These are phyloP conservation scores for Quercus aquifolioides DNA, from an alignment of 306 rosid species.

Conservation along the genomic window DNA sequence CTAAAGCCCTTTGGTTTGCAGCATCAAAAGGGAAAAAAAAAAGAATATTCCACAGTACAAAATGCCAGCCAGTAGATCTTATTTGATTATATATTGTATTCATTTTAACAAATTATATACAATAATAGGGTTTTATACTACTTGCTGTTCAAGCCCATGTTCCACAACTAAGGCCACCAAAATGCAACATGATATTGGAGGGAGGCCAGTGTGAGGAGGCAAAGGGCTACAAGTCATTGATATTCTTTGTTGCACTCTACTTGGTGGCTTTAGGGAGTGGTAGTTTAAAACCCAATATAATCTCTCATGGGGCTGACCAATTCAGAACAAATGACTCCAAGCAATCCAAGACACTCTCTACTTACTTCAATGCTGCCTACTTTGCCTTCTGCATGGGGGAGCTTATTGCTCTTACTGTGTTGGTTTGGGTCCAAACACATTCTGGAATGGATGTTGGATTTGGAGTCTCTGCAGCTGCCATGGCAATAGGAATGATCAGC, in stretches of 20 bases:
- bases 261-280: constrained; percentile 72
- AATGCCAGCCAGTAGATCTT: too few relatives aligned
- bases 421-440: constrained; percentile 65
- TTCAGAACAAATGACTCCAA: constrained; percentile 35
- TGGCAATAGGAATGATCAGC: constrained; percentile 43
- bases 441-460: constrained; percentile 67
- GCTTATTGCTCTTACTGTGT: constrained; percentile 49
- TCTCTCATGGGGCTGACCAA: constrained; percentile 71
- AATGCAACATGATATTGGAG: constrained; percentile 28
- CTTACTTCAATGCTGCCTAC: constrained; percentile 59
- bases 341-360: constrained; percentile 41
- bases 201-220: constrained; percentile 33
- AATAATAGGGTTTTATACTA: constrained; percentile 48
- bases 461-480: constrained; percentile 58
- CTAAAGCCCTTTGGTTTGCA: not conserved
- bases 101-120: not conserved
- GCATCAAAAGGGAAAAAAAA: not conserved
- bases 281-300: constrained; percentile 58
- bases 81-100: not conserved
- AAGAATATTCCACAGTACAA: not conserved
- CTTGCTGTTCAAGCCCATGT: constrained; percentile 60
- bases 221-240: constrained; percentile 39
- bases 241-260: constrained; percentile 50
- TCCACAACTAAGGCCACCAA: constrained; percentile 41
- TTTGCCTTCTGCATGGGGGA: constrained; percentile 62